Evolutionary conservation across 2,329 filamentous ascomycete genomes (phyloP).

Genomic region (Furcasterigmium sp.): DNA sequence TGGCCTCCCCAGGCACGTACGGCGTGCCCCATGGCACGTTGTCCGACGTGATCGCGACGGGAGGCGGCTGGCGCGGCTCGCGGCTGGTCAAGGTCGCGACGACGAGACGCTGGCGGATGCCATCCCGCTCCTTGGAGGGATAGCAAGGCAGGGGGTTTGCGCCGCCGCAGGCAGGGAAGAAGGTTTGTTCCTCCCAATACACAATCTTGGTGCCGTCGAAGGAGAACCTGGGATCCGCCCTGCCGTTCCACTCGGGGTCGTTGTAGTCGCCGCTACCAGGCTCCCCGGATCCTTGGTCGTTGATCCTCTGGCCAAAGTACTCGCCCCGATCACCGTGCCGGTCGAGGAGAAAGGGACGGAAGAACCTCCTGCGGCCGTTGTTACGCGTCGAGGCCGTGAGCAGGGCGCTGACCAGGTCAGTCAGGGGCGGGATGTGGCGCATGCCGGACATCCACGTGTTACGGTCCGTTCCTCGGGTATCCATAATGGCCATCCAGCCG

Average conservation of each 20-base stretch:
- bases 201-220: conserved; percentile 34
- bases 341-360: conserved; percentile 38
- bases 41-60: conserved; percentile 20
- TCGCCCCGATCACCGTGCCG: conserved; percentile 34
- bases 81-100: conserved; percentile 30
- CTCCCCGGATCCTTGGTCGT: conserved; percentile 26
- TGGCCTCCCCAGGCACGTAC: conserved; percentile 18
- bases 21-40: conserved; percentile 26
- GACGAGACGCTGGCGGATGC: conserved; percentile 33
- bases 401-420: conserved; percentile 26
- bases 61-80: conserved; percentile 13
- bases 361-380: conserved; percentile 39
- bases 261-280: conserved; percentile 30
- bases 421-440: conserved; percentile 34
- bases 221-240: conserved; percentile 36
- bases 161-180: conserved; percentile 35
- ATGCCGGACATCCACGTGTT: conserved; percentile 34
- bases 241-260: conserved; percentile 42
- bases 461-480: conserved; percentile 34
- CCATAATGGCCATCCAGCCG: conserved; percentile 35
- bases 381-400: conserved; percentile 35
- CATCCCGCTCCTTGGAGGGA: conserved; percentile 29
- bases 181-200: conserved; percentile 33
- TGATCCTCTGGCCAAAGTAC: conserved; percentile 39
- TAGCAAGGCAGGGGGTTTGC: conserved; percentile 34